Evolutionary conservation across 2,329 filamentous ascomycete genomes (phyloP).

Genomic region (Daldinia eschscholtzii): DNA sequence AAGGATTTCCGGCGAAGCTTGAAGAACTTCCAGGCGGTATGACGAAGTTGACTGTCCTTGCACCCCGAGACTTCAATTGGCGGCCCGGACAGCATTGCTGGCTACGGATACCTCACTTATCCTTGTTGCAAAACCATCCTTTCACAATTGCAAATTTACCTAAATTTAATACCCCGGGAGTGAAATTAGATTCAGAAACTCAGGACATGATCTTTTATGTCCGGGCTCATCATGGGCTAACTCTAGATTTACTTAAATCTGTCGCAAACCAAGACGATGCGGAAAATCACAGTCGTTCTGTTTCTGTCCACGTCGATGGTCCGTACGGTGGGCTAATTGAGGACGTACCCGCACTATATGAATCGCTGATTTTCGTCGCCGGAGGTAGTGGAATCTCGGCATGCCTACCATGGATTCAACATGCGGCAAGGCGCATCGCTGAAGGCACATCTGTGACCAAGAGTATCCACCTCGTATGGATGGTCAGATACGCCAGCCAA

Average conservation of each 20-base stretch:
- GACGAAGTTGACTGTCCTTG: slow-evolving; percentile 37
- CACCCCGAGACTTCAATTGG: slow-evolving; percentile 36
- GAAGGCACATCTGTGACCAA: slow-evolving; percentile 24
- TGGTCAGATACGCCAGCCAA: slow-evolving; percentile 37
- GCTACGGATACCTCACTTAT: slow-evolving; percentile 35
- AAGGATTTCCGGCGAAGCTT: slow-evolving; percentile 34
- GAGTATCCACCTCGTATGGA: slow-evolving; percentile 40
- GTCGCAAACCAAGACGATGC: slow-evolving; percentile 27
- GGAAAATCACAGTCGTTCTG: slow-evolving; percentile 17
- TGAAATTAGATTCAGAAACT: slow-evolving; percentile 17
- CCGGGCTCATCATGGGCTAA: slow-evolving; percentile 39
- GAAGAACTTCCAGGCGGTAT: slow-evolving; percentile 36
- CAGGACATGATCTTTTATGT: slow-evolving; percentile 40
- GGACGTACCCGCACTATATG: slow-evolving; percentile 36
- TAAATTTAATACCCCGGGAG: background rate
- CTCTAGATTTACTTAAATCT: slow-evolving; percentile 36
- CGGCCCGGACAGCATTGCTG: slow-evolving; percentile 37
- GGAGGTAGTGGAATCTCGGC: slow-evolving; percentile 38
- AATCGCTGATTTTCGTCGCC: slow-evolving; percentile 36
- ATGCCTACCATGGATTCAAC: slow-evolving; percentile 39
- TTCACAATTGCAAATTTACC: slow-evolving; percentile 39
- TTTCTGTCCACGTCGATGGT: slow-evolving; percentile 35
- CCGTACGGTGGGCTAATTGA: slow-evolving; percentile 38
- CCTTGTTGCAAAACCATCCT: slow-evolving; percentile 36
- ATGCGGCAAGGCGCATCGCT: slow-evolving; percentile 27